These are phyloP conservation scores for Tetrapisispora taiwanensis DNA, from an alignment of 805 yeast genomes.

Conservation along the genomic window DNA sequence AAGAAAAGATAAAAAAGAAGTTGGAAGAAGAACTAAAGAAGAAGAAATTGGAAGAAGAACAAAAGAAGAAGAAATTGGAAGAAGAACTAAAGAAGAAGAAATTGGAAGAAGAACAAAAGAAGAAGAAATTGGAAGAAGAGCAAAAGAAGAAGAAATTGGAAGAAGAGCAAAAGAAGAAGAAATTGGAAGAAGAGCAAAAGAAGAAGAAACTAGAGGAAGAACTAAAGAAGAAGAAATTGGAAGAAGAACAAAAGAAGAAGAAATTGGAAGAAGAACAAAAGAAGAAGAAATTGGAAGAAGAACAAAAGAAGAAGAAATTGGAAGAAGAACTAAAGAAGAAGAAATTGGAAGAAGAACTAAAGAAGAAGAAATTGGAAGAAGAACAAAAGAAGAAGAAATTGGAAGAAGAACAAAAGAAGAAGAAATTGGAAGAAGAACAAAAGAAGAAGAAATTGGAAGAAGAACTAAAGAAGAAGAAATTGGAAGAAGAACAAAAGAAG, in stretches of 20 bases:
- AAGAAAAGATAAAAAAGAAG: too few species aligned
- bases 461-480: background rate
- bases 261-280: background rate
- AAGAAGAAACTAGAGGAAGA: background rate
- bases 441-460: background rate
- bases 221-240: background rate
- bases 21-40: too few species aligned
- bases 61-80: background rate
- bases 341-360: background rate
- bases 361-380: background rate
- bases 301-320: background rate
- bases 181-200: background rate
- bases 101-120: background rate
- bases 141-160: background rate
- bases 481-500: background rate
- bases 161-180: too few species aligned
- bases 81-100: background rate
- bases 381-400: background rate
- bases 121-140: background rate
- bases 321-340: background rate
- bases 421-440: background rate
- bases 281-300: background rate
- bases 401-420: background rate
- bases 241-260: background rate
- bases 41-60: too few species aligned